Evolutionary conservation across 768 basidiomycete genomes (phyloP).

Genomic region (Kwoniella sp.): DNA sequence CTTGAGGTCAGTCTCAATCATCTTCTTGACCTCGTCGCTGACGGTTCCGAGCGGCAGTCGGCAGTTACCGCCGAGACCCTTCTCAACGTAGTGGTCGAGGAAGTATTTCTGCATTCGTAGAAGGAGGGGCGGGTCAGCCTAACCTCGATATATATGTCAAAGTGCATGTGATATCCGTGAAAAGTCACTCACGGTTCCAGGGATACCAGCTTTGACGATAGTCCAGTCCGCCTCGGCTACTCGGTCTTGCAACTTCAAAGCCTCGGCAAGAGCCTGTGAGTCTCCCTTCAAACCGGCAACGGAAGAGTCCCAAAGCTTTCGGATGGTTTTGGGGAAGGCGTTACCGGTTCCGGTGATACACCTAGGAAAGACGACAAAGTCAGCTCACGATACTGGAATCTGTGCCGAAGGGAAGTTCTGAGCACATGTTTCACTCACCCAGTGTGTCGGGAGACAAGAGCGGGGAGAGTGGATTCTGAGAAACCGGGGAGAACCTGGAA

Average conservation of each 20-base stretch:
- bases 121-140: slow-evolving; percentile 1
- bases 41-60: slow-evolving; percentile 53
- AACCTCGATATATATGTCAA: background rate
- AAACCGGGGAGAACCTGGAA: slow-evolving; percentile 70
- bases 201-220: slow-evolving; percentile 56
- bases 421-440: slow-evolving; percentile 58
- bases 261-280: slow-evolving; percentile 46
- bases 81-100: slow-evolving; percentile 52
- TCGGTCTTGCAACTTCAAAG: slow-evolving; percentile 55
- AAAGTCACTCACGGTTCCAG: slow-evolving; percentile 43
- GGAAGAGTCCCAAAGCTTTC: slow-evolving; percentile 54
- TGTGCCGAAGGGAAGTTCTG: background rate
- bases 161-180: background rate
- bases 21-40: slow-evolving; percentile 47
- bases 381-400: background rate
- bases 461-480: slow-evolving; percentile 68
- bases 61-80: slow-evolving; percentile 53
- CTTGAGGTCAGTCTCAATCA: slow-evolving; percentile 54
- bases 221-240: slow-evolving; percentile 56
- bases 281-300: slow-evolving; percentile 54
- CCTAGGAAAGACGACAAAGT: background rate
- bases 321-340: slow-evolving; percentile 58
- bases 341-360: slow-evolving; percentile 64
- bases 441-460: slow-evolving; percentile 66
- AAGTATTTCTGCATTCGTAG: slow-evolving; percentile 55